These are phyloP conservation scores for Yamagishiella unicocca DNA, from an alignment of 139 green algal genomes.

Conservation along the genomic window DNA sequence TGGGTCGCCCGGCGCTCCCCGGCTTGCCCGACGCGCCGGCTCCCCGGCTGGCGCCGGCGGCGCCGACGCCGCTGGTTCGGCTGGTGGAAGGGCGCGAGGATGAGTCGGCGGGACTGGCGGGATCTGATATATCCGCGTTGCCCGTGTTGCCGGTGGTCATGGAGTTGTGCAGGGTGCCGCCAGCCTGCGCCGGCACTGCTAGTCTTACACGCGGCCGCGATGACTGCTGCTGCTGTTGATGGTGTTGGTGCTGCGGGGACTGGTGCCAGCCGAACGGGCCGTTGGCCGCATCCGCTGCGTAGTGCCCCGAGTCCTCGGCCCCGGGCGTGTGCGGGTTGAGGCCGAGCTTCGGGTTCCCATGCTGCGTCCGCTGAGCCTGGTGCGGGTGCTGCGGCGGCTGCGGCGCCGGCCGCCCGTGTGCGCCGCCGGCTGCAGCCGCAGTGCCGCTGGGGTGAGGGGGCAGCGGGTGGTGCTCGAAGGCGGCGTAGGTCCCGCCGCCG, in stretches of 20 bases:
- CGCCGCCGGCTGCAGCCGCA: background rate
- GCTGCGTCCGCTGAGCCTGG: background rate
- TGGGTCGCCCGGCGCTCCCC: background rate
- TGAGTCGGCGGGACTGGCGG: background rate
- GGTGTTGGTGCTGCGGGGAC: background rate
- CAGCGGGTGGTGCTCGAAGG: background rate
- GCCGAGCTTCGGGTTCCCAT: conserved; percentile 1
- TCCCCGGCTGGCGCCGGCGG: background rate
- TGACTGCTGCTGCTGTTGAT: background rate
- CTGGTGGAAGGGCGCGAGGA: background rate
- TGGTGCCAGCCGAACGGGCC: too few species aligned
- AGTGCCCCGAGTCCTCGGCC: background rate
- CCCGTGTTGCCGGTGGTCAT: background rate
- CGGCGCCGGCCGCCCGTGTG: background rate
- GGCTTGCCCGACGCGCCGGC: background rate
- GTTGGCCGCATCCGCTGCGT: too few species aligned
- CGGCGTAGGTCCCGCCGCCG: background rate
- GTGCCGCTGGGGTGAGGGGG: background rate
- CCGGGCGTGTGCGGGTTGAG: background rate
- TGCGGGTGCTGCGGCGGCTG: background rate
- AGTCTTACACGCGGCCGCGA: conserved; percentile 9
- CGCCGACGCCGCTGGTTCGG: background rate
- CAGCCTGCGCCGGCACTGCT: background rate
- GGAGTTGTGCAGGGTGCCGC: background rate
- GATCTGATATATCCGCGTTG: background rate